Conservation (phyloP, 345 rosid genomes). For the Pistacia atlantica region DNA sequence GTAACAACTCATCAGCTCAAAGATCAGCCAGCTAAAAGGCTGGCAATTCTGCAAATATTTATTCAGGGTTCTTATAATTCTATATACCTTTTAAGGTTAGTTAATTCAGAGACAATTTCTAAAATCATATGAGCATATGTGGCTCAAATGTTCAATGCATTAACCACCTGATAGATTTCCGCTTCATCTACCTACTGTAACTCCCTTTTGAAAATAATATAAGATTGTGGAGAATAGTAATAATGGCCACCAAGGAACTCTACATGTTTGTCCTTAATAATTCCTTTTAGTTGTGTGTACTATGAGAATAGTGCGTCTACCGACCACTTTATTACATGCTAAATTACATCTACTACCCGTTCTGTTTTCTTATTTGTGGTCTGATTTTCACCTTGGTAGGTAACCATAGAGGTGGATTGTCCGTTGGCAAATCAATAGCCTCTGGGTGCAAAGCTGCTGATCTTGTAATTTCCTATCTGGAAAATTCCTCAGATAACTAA, state of each 20-base stretch:
- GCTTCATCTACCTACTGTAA: background rate
- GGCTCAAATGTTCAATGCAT: background rate
- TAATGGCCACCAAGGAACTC: background rate
- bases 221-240: background rate
- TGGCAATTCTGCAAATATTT: background rate
- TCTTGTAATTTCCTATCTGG: conserved; percentile 74
- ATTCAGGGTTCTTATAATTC: background rate
- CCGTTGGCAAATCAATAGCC: conserved; percentile 81
- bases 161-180: background rate
- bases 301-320: background rate
- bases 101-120: background rate
- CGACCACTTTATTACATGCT: background rate
- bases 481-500: conserved; percentile 51
- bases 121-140: background rate
- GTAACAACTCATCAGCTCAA: conserved; percentile 38
- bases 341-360: background rate
- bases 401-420: conserved; percentile 84
- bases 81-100: background rate
- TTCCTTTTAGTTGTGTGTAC: background rate
- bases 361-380: background rate
- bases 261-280: background rate
- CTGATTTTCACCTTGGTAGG: conserved; percentile 45
- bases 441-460: conserved; percentile 94
- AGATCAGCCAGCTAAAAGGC: conserved; percentile 3
- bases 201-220: background rate